Percentiles rank a stretch among this genome's conserved stretches.
phyloP scores from a whole-genome alignment of 192 early-diverging fungal genomes.

The Coemansia sp. region DNA sequence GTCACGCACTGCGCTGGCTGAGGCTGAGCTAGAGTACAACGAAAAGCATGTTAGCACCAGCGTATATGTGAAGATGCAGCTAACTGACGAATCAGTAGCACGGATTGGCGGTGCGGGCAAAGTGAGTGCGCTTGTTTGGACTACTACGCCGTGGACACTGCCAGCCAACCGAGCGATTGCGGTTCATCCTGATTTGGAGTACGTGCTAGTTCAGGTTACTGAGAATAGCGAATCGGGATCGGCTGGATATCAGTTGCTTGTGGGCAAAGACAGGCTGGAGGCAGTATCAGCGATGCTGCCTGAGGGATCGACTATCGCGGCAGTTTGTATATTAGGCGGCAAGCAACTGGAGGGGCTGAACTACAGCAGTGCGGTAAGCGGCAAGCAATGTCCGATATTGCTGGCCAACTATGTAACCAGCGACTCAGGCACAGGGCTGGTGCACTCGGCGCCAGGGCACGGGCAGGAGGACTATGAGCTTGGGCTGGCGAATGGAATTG shows the following conservation, averaged over 20 bases:
- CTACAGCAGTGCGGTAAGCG: conserved; percentile 61
- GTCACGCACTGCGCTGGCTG: conserved; percentile 76
- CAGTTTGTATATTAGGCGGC: conserved; percentile 34
- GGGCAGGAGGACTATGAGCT: conserved; percentile 84
- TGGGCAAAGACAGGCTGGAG: conserved; percentile 26
- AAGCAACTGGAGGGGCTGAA: conserved; percentile 55
- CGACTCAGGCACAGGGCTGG: conserved; percentile 76
- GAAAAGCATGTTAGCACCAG: conserved; percentile 71
- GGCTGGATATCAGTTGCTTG: conserved; percentile 22
- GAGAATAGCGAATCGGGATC: not conserved
- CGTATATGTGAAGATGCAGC: conserved; percentile 66
- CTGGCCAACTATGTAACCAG: conserved; percentile 66
- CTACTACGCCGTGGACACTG: conserved; percentile 80
- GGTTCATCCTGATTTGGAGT: conserved; percentile 65
- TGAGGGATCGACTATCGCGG: not conserved
- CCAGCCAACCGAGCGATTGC: conserved; percentile 74
- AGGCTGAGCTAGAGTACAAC: conserved; percentile 78
- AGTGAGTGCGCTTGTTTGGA: conserved; percentile 66
- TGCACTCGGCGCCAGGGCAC: conserved; percentile 80
- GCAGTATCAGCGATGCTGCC: conserved; percentile 18
- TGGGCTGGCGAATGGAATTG: conserved; percentile 55
- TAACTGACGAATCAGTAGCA: conserved; percentile 32
- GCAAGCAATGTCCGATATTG: conserved; percentile 57
- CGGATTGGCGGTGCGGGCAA: conserved; percentile 13
- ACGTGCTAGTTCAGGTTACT: conserved; percentile 51